phyloP scores from a whole-genome alignment of 1,284 basidiomycete species.

The Cryptococcus sp. region DNA sequence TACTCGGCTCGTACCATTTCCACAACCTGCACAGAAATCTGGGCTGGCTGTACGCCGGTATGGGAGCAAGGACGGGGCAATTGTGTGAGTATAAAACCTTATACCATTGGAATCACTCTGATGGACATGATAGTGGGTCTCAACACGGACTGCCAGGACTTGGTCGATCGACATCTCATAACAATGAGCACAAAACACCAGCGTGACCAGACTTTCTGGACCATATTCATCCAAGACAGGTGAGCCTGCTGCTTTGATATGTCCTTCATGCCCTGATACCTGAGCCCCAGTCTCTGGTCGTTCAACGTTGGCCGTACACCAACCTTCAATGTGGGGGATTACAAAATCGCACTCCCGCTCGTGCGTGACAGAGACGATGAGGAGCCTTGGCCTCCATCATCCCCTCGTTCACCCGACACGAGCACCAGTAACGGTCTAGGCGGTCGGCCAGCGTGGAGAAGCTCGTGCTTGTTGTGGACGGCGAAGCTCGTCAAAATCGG shows the following conservation, averaged over 20 bases:
- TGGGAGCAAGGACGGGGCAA: not conserved
- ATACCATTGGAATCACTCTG: too few relatives aligned
- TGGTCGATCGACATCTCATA: not conserved
- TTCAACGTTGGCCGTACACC: not conserved
- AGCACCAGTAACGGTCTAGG: too few relatives aligned
- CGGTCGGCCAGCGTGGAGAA: not conserved
- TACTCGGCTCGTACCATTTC: not conserved
- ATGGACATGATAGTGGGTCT: not conserved
- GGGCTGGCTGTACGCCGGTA: not conserved
- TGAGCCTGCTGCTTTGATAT: not conserved
- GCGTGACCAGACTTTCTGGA: not conserved
- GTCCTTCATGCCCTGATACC: too few relatives aligned
- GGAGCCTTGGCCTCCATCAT: not conserved
- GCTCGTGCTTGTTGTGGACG: not conserved
- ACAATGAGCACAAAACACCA: not conserved
- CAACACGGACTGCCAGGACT: not conserved
- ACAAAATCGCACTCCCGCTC: not conserved
- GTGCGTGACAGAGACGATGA: constrained; percentile 1
- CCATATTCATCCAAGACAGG: not conserved
- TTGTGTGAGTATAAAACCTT: not conserved
- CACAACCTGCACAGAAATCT: constrained; percentile 1
- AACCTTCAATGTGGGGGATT: not conserved
- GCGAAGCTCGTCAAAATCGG: not conserved
- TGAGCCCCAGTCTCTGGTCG: not conserved
- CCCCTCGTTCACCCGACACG: too few relatives aligned